Percentiles rank a stretch among this genome's conserved stretches.
phyloP scores from a whole-genome alignment of 2,329 filamentous ascomycete genomes.

The Leptographium radiaticola region DNA sequence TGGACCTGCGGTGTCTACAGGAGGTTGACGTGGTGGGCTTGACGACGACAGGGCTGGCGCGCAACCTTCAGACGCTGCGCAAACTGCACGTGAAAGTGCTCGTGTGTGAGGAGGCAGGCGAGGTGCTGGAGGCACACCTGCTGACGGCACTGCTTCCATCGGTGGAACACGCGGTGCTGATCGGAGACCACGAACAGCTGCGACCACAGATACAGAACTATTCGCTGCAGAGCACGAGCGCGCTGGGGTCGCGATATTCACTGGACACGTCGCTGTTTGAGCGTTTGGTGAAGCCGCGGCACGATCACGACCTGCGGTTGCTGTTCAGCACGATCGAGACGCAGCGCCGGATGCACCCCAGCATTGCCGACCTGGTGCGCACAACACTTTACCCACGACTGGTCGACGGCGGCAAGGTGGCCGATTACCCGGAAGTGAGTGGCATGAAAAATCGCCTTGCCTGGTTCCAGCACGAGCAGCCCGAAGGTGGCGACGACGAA shows the following conservation, averaged over 20 bases:
- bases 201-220: slow-evolving; percentile 45
- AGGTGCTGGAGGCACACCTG: slow-evolving; percentile 52
- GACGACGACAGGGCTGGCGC: slow-evolving; percentile 46
- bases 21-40: slow-evolving; percentile 39
- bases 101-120: slow-evolving; percentile 55
- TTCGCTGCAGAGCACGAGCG: slow-evolving; percentile 36
- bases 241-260: slow-evolving; percentile 32
- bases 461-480: slow-evolving; percentile 46
- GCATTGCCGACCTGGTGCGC: slow-evolving; percentile 45
- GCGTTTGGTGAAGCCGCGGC: slow-evolving; percentile 19
- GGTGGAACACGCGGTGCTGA: slow-evolving; percentile 47
- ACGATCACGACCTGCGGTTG: slow-evolving; percentile 3
- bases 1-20: slow-evolving; percentile 24
- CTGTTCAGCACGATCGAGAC: slow-evolving; percentile 32
- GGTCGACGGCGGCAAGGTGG: slow-evolving; percentile 30
- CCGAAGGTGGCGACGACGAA: slow-evolving; percentile 27
- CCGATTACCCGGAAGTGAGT: slow-evolving; percentile 30
- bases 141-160: slow-evolving; percentile 45
- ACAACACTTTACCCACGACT: slow-evolving; percentile 43
- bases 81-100: slow-evolving; percentile 41
- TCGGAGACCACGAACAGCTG: slow-evolving; percentile 51
- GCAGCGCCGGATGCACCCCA: slow-evolving; percentile 54
- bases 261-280: slow-evolving; percentile 52
- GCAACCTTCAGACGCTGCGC: slow-evolving; percentile 33
- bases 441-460: slow-evolving; percentile 42